Evolutionary conservation across 192 early-diverging fungal species (phyloP).

Genomic region (Coemansia sp.): DNA sequence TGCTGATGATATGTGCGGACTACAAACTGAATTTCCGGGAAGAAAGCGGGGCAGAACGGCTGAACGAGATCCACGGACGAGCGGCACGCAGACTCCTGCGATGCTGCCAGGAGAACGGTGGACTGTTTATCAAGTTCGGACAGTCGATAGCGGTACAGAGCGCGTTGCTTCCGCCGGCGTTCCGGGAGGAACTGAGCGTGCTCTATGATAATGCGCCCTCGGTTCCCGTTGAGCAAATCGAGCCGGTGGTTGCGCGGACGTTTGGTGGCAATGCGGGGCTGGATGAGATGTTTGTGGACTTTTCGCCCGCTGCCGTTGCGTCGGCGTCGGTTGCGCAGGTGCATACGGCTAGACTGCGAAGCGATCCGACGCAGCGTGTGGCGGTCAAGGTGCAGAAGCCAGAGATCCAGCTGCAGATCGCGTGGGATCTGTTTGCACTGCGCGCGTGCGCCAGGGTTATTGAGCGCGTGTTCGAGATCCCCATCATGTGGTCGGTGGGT

Average conservation of each 20-base stretch:
- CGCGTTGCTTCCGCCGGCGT: conserved; percentile 64
- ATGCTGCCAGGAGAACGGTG: conserved; percentile 80
- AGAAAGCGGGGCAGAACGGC: conserved; percentile 52
- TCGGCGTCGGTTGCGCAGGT: conserved; percentile 96
- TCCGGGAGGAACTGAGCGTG: conserved; percentile 59
- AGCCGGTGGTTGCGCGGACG: conserved; percentile 66
- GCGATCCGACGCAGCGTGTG: conserved; percentile 60
- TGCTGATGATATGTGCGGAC: conserved; percentile 51
- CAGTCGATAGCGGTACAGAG: conserved; percentile 72
- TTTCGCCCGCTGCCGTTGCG: conserved; percentile 70
- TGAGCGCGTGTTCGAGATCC: conserved; percentile 80
- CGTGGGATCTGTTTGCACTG: conserved; percentile 76
- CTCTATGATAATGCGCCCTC: conserved; percentile 85
- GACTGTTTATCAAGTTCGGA: conserved; percentile 90
- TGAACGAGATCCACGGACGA: conserved; percentile 72
- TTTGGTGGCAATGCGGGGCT: conserved; percentile 57
- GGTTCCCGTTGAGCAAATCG: conserved; percentile 64
- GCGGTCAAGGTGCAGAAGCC: conserved; percentile 96
- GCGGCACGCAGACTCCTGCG: conserved; percentile 71
- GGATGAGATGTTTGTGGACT: conserved; percentile 68
- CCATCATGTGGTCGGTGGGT: conserved; percentile 74
- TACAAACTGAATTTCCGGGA: conserved; percentile 85
- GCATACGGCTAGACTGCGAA: conserved; percentile 63
- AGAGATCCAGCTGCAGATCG: conserved; percentile 79
- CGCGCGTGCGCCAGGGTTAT: conserved; percentile 62